phyloP scores from a whole-genome alignment of 352 stramenopile species.

The Blastocystis sp. region DNA sequence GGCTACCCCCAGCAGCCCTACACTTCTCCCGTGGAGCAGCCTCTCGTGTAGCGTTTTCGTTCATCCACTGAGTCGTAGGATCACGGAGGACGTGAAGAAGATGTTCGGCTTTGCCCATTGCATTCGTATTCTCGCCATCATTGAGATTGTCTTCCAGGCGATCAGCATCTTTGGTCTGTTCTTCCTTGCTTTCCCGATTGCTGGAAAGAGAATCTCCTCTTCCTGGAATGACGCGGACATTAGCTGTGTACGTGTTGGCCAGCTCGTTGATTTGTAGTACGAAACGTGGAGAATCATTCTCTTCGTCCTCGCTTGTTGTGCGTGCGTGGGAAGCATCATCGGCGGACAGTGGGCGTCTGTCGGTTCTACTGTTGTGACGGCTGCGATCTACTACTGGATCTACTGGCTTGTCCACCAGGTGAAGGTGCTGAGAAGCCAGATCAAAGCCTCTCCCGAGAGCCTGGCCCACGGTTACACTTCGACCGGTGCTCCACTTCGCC shows the following conservation, averaged over 20 bases:
- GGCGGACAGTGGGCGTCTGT: no score
- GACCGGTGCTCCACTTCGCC: not conserved
- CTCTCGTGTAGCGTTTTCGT: not conserved
- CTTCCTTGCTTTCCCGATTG: conserved; percentile 40
- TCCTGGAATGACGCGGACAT: conserved; percentile 23
- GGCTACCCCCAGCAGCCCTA: not conserved
- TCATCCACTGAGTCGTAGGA: not conserved
- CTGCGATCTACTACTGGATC: not conserved
- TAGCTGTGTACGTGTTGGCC: not conserved
- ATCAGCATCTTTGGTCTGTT: conserved; percentile 20
- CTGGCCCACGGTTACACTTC: not conserved
- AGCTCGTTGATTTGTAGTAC: not conserved
- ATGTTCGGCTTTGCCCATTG: conserved; percentile 35
- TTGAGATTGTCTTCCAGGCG: not conserved
- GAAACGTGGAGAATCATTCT: conserved; percentile 1
- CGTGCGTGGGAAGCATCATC: not conserved
- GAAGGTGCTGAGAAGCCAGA: not conserved
- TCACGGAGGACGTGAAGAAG: not conserved
- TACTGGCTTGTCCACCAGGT: conserved; percentile 12
- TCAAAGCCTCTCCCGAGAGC: not conserved
- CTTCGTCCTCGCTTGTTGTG: not conserved
- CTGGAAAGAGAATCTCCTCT: conserved; percentile 8
- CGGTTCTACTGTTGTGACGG: not conserved
- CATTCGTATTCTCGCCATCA: not conserved
- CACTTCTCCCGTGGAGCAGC: not conserved